phyloP scores from a whole-genome alignment of 1,284 basidiomycete genomes.

The Hemileia vastatrix region DNA sequence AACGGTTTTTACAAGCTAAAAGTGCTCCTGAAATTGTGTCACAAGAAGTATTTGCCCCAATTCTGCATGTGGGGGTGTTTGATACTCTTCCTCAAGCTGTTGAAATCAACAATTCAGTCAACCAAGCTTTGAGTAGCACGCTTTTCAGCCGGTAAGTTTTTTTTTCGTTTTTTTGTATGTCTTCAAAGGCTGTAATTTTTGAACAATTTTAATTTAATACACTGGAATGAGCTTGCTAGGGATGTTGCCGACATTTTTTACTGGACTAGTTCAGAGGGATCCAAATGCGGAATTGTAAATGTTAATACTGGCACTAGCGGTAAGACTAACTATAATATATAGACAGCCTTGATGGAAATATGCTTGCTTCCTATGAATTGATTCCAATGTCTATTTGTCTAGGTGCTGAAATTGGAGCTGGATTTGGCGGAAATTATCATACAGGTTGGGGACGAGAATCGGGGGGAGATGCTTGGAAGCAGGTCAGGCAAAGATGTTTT shows the following conservation, averaged over 20 bases:
- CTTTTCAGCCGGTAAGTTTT: constrained; percentile 60
- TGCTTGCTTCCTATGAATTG: constrained; percentile 47
- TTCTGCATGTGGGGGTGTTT: constrained; percentile 77
- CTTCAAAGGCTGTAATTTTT: neutral
- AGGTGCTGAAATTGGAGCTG: constrained; percentile 84
- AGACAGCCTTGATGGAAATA: too few species aligned
- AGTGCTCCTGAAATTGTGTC: constrained; percentile 59
- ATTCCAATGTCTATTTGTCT: constrained; percentile 72
- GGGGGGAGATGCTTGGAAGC: constrained; percentile 93
- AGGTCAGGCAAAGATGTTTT: constrained; percentile 53
- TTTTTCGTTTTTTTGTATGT: neutral
- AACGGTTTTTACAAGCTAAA: constrained; percentile 51
- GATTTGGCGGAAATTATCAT: constrained; percentile 85
- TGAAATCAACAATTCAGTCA: constrained; percentile 80
- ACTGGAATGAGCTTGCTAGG: neutral
- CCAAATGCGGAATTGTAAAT: constrained; percentile 36
- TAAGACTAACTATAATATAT: too few species aligned
- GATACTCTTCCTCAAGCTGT: constrained; percentile 84
- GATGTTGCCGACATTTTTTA: constrained; percentile 30
- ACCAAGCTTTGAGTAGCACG: constrained; percentile 77
- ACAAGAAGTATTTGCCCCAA: constrained; percentile 75
- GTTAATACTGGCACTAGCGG: constrained; percentile 28
- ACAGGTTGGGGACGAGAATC: constrained; percentile 83
- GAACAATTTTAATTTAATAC: constrained; percentile 50
- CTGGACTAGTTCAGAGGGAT: constrained; percentile 32